These are phyloP conservation scores for Alternaria solani DNA, from an alignment of 2,329 filamentous ascomycete genomes.

Conservation along the genomic window DNA sequence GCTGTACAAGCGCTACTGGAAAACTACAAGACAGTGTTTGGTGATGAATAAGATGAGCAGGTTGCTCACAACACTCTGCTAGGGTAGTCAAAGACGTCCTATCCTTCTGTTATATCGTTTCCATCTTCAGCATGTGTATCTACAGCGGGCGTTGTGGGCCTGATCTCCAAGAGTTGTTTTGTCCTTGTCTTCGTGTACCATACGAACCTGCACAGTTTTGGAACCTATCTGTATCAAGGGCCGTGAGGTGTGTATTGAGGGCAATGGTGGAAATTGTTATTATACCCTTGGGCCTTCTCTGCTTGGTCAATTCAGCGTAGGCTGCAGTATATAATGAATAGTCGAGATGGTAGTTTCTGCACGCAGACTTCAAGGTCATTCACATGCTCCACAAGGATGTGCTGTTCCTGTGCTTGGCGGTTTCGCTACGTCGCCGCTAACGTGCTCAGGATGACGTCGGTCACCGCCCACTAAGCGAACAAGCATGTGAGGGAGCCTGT, in stretches of 20 bases:
- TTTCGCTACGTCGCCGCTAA: constrained; percentile 13
- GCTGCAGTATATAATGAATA: constrained; percentile 12
- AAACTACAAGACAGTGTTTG: constrained; percentile 83
- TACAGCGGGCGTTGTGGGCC: constrained; percentile 14
- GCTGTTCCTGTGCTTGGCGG: constrained; percentile 30
- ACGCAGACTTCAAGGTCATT: constrained; percentile 4
- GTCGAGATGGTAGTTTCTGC: constrained; percentile 2
- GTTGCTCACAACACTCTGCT: neutral
- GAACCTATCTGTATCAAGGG: constrained; percentile 19
- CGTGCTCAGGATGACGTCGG: constrained; percentile 27
- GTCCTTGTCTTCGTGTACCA: constrained; percentile 21
- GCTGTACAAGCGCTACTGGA: constrained; percentile 94
- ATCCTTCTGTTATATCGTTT: constrained; percentile 4
- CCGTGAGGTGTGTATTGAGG: constrained; percentile 23
- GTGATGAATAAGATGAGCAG: constrained; percentile 37
- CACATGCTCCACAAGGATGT: constrained; percentile 16
- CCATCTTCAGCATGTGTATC: constrained; percentile 11
- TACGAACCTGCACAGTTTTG: constrained; percentile 17
- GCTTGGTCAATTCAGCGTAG: constrained; percentile 10
- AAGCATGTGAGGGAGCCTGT: constrained; percentile 40
- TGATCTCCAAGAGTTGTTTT: neutral
- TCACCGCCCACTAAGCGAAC: constrained; percentile 28
- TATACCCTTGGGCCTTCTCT: constrained; percentile 38
- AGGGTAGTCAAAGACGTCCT: neutral
- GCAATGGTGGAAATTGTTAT: constrained; percentile 21